A percentile compares a stretch with the other conserved stretches of the same genome.
phyloP scores from a whole-genome alignment of 306 rosid genomes.

The Ormosia semicastrata region DNA sequence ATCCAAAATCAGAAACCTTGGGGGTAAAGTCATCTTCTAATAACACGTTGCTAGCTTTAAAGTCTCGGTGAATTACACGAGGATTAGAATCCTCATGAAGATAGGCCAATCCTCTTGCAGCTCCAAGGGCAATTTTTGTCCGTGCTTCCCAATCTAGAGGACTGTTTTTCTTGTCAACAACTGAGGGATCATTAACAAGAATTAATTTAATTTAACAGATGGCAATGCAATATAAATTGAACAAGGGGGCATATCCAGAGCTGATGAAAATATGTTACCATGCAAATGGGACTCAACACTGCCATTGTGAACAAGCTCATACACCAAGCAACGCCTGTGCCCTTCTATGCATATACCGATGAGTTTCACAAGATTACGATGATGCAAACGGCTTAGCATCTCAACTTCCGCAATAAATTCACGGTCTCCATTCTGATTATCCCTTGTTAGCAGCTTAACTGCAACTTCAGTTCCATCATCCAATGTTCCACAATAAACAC shows the following conservation, averaged over 20 bases:
- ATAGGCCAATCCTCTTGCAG: conserved; percentile 97
- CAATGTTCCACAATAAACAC: conserved; percentile 78
- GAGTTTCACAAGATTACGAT: conserved; percentile 97
- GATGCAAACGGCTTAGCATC: conserved; percentile 92
- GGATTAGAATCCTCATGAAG: conserved; percentile 98
- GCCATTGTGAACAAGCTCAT: conserved; percentile 90
- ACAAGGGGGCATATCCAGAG: conserved; percentile 7
- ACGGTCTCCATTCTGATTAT: conserved; percentile 73
- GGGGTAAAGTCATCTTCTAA: conserved; percentile 92
- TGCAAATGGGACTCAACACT: conserved; percentile 99
- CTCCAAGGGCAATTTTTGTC: conserved; percentile 88
- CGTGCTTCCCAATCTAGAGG: conserved; percentile 97
- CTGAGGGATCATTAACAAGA: conserved; percentile 43
- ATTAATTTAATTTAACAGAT: conserved; percentile 9
- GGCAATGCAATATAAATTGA: conserved; percentile 4
- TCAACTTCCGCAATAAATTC: conserved; percentile 89
- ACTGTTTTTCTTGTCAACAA: conserved; percentile 63
- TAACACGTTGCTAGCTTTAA: conserved; percentile 88
- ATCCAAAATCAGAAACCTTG: conserved; percentile 95
- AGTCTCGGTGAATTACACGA: conserved; percentile 93
- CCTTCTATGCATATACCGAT: conserved; percentile 92
- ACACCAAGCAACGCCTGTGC: conserved; percentile 76
- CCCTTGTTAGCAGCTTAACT: conserved; percentile 78
- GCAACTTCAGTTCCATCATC: conserved; percentile 90
- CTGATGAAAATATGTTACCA: conserved; percentile 47